phyloP scores from a whole-genome alignment of 2,329 filamentous ascomycete genomes.

The Aspergillus sp. region DNA sequence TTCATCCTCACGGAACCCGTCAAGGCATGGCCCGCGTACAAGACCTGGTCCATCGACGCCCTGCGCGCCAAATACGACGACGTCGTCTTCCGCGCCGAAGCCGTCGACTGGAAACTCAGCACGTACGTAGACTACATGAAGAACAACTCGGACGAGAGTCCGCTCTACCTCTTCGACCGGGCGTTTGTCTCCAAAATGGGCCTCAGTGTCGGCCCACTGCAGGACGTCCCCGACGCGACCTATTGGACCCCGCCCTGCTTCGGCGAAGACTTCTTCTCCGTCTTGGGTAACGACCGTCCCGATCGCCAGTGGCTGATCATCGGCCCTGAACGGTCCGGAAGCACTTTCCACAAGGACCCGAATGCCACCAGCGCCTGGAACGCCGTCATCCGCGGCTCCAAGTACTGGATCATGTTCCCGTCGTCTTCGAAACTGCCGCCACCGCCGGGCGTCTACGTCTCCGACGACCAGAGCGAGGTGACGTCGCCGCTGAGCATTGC shows the following conservation, averaged over 20 bases:
- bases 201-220: conserved; percentile 56
- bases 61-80: conserved; percentile 65
- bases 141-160: conserved; percentile 78
- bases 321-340: conserved; percentile 81
- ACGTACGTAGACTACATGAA: conserved; percentile 81
- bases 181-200: conserved; percentile 84
- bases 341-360: conserved; percentile 87
- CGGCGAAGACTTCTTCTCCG: conserved; percentile 78
- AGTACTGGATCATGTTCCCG: conserved; percentile 99
- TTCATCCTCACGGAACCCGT: conserved; percentile 86
- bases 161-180: conserved; percentile 88
- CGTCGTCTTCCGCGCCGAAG: conserved; percentile 80
- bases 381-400: conserved; percentile 81
- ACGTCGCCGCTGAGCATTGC: conserved; percentile 92
- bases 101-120: conserved; percentile 86
- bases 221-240: conserved; percentile 47
- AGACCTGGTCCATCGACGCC: conserved; percentile 69
- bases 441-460: conserved; percentile 88
- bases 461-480: conserved; percentile 85
- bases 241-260: conserved; percentile 87
- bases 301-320: conserved; percentile 92
- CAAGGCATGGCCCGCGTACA: conserved; percentile 75
- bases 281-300: conserved; percentile 74
- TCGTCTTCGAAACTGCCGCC: conserved; percentile 60
- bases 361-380: conserved; percentile 83